Evolutionary conservation across 140 eudicot species (phyloP), one percentile per base, ranked within the genome.

Genomic region (Oenanthe javanica): DNA sequence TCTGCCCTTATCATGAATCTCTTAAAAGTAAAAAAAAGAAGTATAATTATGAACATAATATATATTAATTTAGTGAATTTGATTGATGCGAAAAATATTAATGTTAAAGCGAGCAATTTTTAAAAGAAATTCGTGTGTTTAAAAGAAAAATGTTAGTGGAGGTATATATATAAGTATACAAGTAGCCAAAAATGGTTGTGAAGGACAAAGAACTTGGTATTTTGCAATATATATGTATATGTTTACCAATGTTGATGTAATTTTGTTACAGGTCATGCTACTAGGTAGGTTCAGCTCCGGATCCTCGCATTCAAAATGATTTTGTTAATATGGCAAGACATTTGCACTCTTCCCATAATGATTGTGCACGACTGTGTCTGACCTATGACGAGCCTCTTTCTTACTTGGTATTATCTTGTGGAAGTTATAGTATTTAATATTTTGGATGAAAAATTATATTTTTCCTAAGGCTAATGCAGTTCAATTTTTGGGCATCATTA

Each of bases 281-380:
- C 85, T n/a, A n/a, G n/a, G n/a, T 95, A 82, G 99, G 99, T 76
- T 95, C 99, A 31, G 99, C 99, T 76, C 99, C 99, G 9, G 99
- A 95, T 71, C 93, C 97, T 84, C 93, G 97, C 73, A 91, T 95
- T 74, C 99, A 95, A 86, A 88, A 89, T 77, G 99, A 95, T 80
- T 95, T 95, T 85, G 97, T 95, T 50, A 86, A 95, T 89, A 82
- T 92, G 87, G 94, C 95, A 79, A 92, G 90, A 79, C 92, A 95
- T 75, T 79, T 95, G 81, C 99, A 90, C 87, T 89, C 96, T 67
- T 81, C 97, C 40, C 97, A 95, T 85, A 82, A 86, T 83, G 97
- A 95, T 57, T 92, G 86, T 66, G 99, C 97, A 31, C 97, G 99
- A 59, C 93, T 95, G 36, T 86, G 93, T 89, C 89, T 95, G 88